Evolutionary conservation across 2,329 filamentous ascomycete genomes (phyloP).

Genomic region (Leptoxyphium fumago): DNA sequence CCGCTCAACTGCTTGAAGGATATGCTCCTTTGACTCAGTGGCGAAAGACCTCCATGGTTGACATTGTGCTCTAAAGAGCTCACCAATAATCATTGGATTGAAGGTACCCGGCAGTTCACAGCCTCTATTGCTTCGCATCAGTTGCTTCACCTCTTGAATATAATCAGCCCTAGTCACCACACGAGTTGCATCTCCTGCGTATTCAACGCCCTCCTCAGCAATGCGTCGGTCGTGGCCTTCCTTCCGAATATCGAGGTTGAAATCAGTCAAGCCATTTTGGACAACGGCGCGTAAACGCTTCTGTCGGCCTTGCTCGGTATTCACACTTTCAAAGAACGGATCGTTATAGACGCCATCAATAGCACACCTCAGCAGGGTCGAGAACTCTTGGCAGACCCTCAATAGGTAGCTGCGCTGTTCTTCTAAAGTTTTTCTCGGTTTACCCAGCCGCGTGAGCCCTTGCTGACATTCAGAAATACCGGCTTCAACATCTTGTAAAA

Average conservation of each 20-base stretch:
- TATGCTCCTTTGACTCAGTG: constrained; percentile 6
- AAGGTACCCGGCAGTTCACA: constrained; percentile 26
- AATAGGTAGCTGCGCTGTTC: background rate
- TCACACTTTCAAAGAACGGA: constrained; percentile 31
- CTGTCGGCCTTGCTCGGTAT: constrained; percentile 9
- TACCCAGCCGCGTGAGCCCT: background rate
- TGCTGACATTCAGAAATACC: constrained; percentile 21
- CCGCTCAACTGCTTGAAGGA: constrained; percentile 16
- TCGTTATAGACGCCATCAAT: constrained; percentile 35
- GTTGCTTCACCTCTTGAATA: constrained; percentile 11
- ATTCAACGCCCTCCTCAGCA: constrained; percentile 1
- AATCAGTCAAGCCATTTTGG: constrained; percentile 34
- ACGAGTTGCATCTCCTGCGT: background rate
- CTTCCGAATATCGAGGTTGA: constrained; percentile 27
- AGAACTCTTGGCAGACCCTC: constrained; percentile 30
- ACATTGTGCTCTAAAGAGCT: constrained; percentile 38
- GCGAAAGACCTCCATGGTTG: constrained; percentile 34
- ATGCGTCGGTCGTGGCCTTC: constrained; percentile 28
- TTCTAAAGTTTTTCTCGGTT: background rate
- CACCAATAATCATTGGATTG: constrained; percentile 25
- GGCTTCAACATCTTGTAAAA: constrained; percentile 29
- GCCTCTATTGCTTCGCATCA: constrained; percentile 27
- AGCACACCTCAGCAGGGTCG: constrained; percentile 28
- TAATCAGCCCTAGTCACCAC: constrained; percentile 11
- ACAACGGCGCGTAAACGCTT: constrained; percentile 39